Conservation (phyloP, 257 asterid species). For the Solanum phureja region DNA sequence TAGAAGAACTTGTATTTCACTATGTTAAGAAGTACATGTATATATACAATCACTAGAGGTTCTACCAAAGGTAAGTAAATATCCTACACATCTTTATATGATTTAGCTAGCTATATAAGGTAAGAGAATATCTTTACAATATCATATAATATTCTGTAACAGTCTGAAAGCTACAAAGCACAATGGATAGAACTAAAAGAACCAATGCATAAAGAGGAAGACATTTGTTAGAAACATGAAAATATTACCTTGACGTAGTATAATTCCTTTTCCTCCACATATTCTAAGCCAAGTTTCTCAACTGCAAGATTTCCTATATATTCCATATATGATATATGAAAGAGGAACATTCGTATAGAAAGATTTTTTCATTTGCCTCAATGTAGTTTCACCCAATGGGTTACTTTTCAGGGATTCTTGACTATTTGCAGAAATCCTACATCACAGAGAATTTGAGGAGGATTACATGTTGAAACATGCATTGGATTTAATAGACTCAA, state of each 20-base stretch:
- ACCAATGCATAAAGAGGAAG: background rate
- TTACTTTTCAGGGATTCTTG: constrained; percentile 12
- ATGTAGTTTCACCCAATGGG: constrained; percentile 1
- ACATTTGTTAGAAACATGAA: background rate
- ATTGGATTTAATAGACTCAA: background rate
- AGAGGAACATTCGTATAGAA: constrained; percentile 31
- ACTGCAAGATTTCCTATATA: constrained; percentile 15
- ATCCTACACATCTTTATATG: too few relatives aligned
- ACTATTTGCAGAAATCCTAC: constrained; percentile 22
- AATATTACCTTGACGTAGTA: constrained; percentile 27
- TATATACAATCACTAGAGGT: too few relatives aligned
- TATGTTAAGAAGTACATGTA: too few relatives aligned
- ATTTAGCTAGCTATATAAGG: too few relatives aligned
- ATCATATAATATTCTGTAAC: too few relatives aligned
- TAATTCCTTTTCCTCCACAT: constrained; percentile 22
- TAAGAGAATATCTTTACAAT: too few relatives aligned
- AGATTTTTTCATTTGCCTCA: constrained; percentile 18
- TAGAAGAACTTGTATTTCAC: too few relatives aligned
- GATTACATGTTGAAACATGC: background rate
- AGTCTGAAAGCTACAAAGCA: constrained; percentile 25
- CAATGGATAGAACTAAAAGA: background rate
- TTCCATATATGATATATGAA: constrained; percentile 27
- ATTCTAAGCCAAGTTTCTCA: constrained; percentile 11
- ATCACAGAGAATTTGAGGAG: background rate
- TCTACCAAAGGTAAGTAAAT: too few relatives aligned